Percentiles rank a stretch among this genome's conserved stretches.
Evolutionary conservation across 257 asterid genomes (phyloP).

Genomic region (Lithospermum erythrorhizon): DNA sequence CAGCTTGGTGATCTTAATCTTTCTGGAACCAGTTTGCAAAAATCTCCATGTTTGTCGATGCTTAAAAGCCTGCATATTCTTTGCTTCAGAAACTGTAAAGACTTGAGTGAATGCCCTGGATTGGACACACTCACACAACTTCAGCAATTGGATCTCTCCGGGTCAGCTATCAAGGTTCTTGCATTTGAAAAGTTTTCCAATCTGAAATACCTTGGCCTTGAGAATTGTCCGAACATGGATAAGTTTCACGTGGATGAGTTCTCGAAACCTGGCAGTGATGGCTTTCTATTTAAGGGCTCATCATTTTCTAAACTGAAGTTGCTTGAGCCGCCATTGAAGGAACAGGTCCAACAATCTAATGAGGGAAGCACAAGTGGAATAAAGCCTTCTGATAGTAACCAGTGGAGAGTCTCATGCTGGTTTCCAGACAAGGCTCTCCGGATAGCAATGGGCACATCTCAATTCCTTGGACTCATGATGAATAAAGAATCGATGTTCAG

Average conservation of each 20-base stretch:
- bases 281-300: conserved; percentile 6
- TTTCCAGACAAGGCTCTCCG: neutral
- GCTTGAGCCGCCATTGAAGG: conserved; percentile 3
- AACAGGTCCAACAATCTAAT: neutral
- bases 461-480: conserved; percentile 17
- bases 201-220: conserved; percentile 11
- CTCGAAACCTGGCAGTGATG: neutral
- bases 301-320: conserved; percentile 3
- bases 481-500: neutral
- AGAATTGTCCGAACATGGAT: conserved; percentile 6
- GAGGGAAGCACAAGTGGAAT: neutral
- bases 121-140: conserved; percentile 15
- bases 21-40: conserved; percentile 12
- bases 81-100: conserved; percentile 21
- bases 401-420: conserved; percentile 25
- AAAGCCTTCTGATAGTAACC: conserved; percentile 5
- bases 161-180: conserved; percentile 17
- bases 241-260: conserved; percentile 3
- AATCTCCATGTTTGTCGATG: conserved; percentile 19
- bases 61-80: conserved; percentile 19
- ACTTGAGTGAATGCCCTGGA: conserved; percentile 16
- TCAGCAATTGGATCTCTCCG: conserved; percentile 19
- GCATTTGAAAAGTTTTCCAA: conserved; percentile 8
- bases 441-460: conserved; percentile 12
- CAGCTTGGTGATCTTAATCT: conserved; percentile 17